These are phyloP conservation scores for Cocos nucifera DNA, from an alignment of 176 grass and related monocot genomes.

Conservation along the genomic window DNA sequence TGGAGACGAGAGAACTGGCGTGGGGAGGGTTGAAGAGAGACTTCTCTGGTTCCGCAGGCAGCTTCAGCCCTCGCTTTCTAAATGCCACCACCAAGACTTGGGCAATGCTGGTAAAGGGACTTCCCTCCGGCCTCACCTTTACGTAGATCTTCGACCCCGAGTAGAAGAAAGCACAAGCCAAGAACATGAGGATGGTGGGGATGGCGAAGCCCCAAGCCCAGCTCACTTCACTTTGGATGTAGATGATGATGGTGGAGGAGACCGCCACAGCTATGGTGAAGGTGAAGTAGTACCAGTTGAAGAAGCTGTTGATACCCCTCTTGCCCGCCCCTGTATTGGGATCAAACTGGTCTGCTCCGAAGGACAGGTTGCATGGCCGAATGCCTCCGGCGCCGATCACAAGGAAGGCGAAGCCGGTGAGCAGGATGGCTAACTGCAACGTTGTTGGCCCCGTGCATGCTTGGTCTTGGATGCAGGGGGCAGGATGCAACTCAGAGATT, in stretches of 20 bases:
- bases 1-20: slow-evolving; percentile 5
- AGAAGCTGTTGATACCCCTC: slow-evolving; percentile 99
- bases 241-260: slow-evolving; percentile 93
- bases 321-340: slow-evolving; percentile 63
- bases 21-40: slow-evolving; percentile 81
- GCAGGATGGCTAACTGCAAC: slow-evolving; percentile 53
- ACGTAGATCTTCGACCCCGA: slow-evolving; percentile 72
- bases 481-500: slow-evolving; percentile 46
- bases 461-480: slow-evolving; percentile 22
- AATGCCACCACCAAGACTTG: slow-evolving; percentile 42
- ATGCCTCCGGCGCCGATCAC: slow-evolving; percentile 67
- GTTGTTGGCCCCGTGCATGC: slow-evolving; percentile 40
- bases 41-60: slow-evolving; percentile 68
- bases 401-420: slow-evolving; percentile 65
- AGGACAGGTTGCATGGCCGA: slow-evolving; percentile 82
- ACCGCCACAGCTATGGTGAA: slow-evolving; percentile 79
- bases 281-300: slow-evolving; percentile 99
- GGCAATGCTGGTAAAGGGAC: slow-evolving; percentile 77
- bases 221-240: slow-evolving; percentile 90
- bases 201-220: slow-evolving; percentile 71
- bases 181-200: slow-evolving; percentile 73
- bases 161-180: slow-evolving; percentile 81
- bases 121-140: slow-evolving; percentile 50
- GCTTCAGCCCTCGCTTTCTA: slow-evolving; percentile 48
- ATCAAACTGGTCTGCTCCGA: slow-evolving; percentile 90